Conservation (phyloP, 2,329 filamentous ascomycete species). For the Calonectria crousiana region DNA sequence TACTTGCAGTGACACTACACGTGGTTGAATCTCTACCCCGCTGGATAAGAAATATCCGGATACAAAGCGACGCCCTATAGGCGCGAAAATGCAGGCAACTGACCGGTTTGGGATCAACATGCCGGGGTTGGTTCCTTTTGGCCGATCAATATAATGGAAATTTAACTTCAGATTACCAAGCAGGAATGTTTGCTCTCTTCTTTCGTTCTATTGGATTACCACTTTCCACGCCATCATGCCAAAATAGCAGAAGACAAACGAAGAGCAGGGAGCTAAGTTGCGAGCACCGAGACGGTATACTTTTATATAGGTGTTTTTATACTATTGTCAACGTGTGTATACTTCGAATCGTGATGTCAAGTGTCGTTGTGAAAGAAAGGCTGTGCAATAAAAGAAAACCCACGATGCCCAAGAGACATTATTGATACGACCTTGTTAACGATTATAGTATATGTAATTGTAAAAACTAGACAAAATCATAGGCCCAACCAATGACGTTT, state of each 20-base stretch:
- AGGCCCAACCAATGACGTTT: background rate
- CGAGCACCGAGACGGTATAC: background rate
- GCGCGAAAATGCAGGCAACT: background rate
- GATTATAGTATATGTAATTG: background rate
- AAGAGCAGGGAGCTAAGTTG: background rate
- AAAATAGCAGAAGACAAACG: background rate
- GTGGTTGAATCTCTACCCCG: background rate
- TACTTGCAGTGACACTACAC: background rate
- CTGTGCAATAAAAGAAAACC: background rate
- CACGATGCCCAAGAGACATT: background rate
- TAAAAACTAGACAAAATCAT: background rate
- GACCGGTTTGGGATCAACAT: background rate
- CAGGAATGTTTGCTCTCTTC: background rate
- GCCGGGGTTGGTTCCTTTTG: background rate
- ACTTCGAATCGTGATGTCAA: background rate
- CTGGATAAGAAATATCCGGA: conserved; percentile 4
- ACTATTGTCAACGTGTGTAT: background rate
- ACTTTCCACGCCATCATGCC: background rate
- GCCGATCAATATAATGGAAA: background rate
- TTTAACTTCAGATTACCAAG: background rate
- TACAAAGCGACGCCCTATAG: background rate
- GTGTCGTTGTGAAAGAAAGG: background rate
- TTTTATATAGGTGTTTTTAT: background rate
- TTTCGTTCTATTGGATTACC: background rate
- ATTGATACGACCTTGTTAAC: background rate